phyloP scores from a whole-genome alignment of 805 yeast species.

The Barnettozyma siamensis region DNA sequence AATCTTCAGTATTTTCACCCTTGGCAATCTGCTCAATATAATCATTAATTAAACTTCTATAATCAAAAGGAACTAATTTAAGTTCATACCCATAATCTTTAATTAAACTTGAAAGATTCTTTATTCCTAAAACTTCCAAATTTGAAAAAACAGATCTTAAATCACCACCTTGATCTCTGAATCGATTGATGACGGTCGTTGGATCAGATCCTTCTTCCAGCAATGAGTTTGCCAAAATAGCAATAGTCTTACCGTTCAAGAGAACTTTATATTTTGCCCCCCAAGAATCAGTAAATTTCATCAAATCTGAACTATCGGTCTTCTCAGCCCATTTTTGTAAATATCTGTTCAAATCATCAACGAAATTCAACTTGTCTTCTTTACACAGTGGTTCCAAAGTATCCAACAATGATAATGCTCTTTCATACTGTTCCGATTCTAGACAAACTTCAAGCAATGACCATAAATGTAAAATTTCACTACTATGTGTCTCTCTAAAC shows the following conservation, averaged over 20 bases:
- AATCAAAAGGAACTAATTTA: conserved; percentile 30
- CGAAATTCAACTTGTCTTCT: conserved; percentile 40
- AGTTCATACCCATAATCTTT: conserved; percentile 15
- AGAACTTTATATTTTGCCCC: conserved; percentile 26
- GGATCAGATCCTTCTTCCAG: conserved; percentile 18
- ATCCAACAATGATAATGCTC: conserved; percentile 65
- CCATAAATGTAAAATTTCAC: conserved; percentile 64
- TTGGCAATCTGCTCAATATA: conserved; percentile 1
- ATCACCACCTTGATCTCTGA: conserved; percentile 24
- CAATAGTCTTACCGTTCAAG: conserved; percentile 53
- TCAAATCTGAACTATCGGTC: conserved; percentile 37
- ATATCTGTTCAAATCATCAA: conserved; percentile 66
- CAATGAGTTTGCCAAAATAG: conserved; percentile 41
- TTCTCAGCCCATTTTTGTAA: conserved; percentile 37
- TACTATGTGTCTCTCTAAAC: conserved; percentile 30
- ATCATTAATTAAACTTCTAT: conserved; percentile 23
- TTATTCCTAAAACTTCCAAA: conserved; percentile 48
- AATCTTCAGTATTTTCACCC: not conserved
- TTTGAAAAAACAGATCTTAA: conserved; percentile 14
- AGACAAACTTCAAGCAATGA: conserved; percentile 75
- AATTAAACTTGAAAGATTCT: conserved; percentile 31
- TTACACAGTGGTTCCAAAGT: conserved; percentile 50
- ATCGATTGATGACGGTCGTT: conserved; percentile 22
- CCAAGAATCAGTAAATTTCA: conserved; percentile 35
- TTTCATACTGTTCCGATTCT: conserved; percentile 53